Conservation (phyloP, 2,329 filamentous ascomycete genomes). For the Akanthomyces uredinophilus region DNA sequence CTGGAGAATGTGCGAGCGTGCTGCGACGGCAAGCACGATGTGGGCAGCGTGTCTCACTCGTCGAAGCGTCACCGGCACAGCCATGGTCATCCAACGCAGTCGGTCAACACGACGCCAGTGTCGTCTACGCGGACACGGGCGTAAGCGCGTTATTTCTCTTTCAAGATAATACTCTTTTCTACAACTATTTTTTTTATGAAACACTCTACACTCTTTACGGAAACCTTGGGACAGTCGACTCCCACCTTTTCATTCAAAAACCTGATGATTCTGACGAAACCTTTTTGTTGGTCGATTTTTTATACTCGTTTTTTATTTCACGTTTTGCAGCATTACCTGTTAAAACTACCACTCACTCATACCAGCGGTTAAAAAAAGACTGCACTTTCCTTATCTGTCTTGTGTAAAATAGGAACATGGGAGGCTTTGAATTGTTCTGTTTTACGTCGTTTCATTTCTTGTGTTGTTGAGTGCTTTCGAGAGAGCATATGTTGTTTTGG, state of each 20-base stretch:
- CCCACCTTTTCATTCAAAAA: not conserved
- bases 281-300: conserved; percentile 7
- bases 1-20: conserved; percentile 95
- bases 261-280: conserved; percentile 15
- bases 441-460: not conserved
- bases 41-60: conserved; percentile 14
- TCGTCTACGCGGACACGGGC: conserved; percentile 11
- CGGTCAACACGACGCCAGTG: conserved; percentile 10
- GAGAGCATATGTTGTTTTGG: not conserved
- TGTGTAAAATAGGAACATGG: not conserved
- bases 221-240: not conserved
- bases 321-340: conserved; percentile 4
- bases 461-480: not conserved
- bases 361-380: not conserved
- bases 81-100: conserved; percentile 8
- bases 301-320: not conserved
- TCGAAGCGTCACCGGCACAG: conserved; percentile 15
- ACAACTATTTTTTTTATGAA: conserved; percentile 3
- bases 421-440: not conserved
- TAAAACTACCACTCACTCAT: conserved; percentile 8
- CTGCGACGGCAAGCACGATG: conserved; percentile 74
- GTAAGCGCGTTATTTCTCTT: not conserved
- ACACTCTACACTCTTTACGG: conserved; percentile 15
- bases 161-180: not conserved
- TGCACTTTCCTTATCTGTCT: conserved; percentile 8